A percentile compares a stretch with the other conserved stretches of the same genome.
Conservation (phyloP, 2,329 filamentous ascomycete species). For the Blumeria hordei region DNA sequence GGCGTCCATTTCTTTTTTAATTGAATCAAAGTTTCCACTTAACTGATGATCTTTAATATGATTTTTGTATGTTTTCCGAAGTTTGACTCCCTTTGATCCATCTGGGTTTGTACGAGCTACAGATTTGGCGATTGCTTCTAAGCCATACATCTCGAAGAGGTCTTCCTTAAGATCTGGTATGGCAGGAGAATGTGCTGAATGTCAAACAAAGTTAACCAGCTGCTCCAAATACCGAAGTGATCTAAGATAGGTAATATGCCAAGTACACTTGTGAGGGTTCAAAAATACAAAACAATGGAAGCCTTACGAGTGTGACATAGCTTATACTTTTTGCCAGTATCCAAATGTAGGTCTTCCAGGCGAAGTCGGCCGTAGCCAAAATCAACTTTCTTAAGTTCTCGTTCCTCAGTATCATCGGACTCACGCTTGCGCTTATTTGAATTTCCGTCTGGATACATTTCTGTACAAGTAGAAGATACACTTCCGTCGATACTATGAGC, state of each 20-base stretch:
- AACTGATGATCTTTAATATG: conserved; percentile 40
- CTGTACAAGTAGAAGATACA: conserved; percentile 10
- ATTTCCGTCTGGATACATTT: conserved; percentile 22
- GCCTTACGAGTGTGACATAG: conserved; percentile 43
- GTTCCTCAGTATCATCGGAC: conserved; percentile 29
- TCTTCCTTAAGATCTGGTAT: conserved; percentile 29
- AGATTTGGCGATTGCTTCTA: conserved; percentile 31
- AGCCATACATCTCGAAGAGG: conserved; percentile 31
- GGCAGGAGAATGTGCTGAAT: conserved; percentile 13
- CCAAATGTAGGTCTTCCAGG: conserved; percentile 39
- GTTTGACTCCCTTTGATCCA: conserved; percentile 36
- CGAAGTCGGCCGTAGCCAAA: conserved; percentile 34
- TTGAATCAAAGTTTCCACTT: conserved; percentile 33
- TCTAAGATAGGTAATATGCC: background rate
- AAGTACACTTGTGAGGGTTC: conserved; percentile 2
- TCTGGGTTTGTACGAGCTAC: conserved; percentile 39
- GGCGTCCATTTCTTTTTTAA: conserved; percentile 28
- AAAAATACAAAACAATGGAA: conserved; percentile 18
- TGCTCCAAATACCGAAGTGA: conserved; percentile 4
- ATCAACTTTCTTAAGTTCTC: conserved; percentile 35
- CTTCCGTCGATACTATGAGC: conserved; percentile 37
- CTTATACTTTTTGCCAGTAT: conserved; percentile 43
- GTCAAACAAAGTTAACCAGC: conserved; percentile 15
- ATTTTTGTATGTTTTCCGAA: conserved; percentile 44
- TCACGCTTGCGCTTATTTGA: conserved; percentile 38